Evolutionary conservation across 768 basidiomycete genomes (phyloP).

Genomic region (Phaffia tasmanica): DNA sequence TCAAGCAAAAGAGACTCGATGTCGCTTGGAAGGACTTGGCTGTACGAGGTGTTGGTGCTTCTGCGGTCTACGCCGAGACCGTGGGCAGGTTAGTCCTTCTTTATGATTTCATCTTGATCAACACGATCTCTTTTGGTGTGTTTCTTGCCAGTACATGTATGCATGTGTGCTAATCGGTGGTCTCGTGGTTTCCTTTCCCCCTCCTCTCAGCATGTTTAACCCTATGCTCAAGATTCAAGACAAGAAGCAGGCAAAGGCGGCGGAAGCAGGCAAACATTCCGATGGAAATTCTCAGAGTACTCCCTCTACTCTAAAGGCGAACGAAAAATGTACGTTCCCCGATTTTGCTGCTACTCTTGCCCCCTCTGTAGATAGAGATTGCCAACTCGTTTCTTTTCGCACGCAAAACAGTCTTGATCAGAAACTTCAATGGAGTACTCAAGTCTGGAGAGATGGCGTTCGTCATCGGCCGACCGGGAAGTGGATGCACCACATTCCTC

Average conservation of each 20-base stretch:
- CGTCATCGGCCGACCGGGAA: slow-evolving; percentile 23
- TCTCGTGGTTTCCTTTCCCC: slow-evolving; percentile 47
- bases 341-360: no score
- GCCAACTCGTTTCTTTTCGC: no score
- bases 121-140: not conserved
- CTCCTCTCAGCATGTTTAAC: slow-evolving; percentile 29
- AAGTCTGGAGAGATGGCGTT: slow-evolving; percentile 26
- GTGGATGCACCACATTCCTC: slow-evolving; percentile 23
- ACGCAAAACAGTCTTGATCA: slow-evolving; percentile 2
- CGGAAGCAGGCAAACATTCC: not conserved
- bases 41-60: slow-evolving; percentile 50
- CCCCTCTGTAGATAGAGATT: no score
- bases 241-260: slow-evolving; percentile 1
- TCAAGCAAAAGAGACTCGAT: slow-evolving; percentile 64
- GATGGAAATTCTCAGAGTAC: not conserved
- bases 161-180: slow-evolving; percentile 28
- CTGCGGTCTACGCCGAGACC: slow-evolving; percentile 30
- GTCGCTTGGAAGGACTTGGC: slow-evolving; percentile 62
- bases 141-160: not conserved
- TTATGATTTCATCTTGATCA: not conserved
- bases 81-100: slow-evolving; percentile 7
- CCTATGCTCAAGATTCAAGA: slow-evolving; percentile 21
- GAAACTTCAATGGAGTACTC: slow-evolving; percentile 19
- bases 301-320: slow-evolving; percentile 9
- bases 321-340: slow-evolving; percentile 9